These are phyloP conservation scores for Fusarium xylarioides DNA, from an alignment of 2,329 filamentous ascomycete genomes.

Conservation along the genomic window DNA sequence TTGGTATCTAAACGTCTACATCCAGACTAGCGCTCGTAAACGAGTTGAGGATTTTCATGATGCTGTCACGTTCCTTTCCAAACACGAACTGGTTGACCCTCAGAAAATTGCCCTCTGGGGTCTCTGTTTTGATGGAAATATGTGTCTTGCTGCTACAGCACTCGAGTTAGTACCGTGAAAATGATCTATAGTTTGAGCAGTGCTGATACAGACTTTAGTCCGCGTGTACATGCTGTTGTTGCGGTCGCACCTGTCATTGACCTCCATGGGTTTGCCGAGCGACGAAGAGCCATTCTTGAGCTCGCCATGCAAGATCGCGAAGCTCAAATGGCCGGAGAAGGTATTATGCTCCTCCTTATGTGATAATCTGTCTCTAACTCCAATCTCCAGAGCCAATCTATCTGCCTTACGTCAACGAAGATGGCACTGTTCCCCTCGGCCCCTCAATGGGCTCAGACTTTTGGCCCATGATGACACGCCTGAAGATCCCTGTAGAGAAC, in stretches of 20 bases:
- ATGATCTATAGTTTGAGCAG: rapidly evolving
- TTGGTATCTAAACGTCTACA: rapidly evolving
- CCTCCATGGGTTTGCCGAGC: neutral
- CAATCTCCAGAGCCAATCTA: neutral
- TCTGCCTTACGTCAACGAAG: neutral
- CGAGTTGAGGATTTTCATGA: neutral
- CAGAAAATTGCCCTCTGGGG: neutral
- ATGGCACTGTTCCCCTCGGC: neutral
- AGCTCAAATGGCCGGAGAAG: neutral
- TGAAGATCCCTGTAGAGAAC: neutral
- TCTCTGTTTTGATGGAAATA: neutral
- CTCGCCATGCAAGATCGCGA: neutral
- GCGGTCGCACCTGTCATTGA: neutral
- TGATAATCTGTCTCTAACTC: neutral
- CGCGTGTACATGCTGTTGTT: neutral
- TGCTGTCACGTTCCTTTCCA: neutral
- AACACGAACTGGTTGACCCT: neutral
- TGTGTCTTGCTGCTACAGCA: neutral
- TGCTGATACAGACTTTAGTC: neutral
- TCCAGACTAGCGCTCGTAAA: neutral
- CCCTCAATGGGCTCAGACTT: neutral
- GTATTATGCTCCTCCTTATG: neutral
- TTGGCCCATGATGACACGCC: neutral
- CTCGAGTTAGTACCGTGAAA: neutral
- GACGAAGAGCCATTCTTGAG: neutral